A percentile compares a stretch with the other conserved stretches of the same genome.
Conservation (phyloP, 176 grass and related monocot species). For the Cenchrus fungigraminus region DNA sequence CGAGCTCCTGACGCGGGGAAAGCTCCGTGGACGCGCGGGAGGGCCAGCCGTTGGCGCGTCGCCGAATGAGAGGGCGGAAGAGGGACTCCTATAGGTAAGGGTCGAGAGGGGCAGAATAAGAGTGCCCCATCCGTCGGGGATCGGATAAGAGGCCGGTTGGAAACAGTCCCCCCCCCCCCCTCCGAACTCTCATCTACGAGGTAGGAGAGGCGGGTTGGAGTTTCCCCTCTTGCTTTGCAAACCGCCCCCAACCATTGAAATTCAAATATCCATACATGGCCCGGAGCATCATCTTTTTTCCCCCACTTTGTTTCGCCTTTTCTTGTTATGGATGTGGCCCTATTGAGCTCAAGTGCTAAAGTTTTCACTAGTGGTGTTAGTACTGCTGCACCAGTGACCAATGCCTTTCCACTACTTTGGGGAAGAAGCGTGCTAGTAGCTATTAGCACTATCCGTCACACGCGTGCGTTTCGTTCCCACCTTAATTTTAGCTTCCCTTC, state of each 20-base stretch:
- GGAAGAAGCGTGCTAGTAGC: neutral
- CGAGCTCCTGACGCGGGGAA: too few relatives aligned
- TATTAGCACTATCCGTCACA: neutral
- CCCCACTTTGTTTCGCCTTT: neutral
- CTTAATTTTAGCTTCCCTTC: neutral
- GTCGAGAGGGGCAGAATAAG: too few relatives aligned
- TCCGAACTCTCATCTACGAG: too few relatives aligned
- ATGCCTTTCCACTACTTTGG: neutral
- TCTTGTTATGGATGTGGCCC: neutral
- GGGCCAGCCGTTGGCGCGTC: too few relatives aligned
- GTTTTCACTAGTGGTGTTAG: neutral
- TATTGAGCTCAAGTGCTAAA: neutral
- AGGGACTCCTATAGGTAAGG: too few relatives aligned
- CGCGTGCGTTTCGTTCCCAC: neutral
- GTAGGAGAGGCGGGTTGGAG: too few relatives aligned
- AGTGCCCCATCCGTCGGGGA: too few relatives aligned
- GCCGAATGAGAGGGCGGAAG: too few relatives aligned
- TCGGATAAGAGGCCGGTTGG: too few relatives aligned
- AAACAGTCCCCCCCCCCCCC: too few relatives aligned
- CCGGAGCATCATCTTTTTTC: neutral
- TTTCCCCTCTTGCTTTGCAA: neutral
- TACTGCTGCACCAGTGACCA: neutral
- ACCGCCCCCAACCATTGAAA: slow-evolving; percentile 27
- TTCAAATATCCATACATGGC: neutral
- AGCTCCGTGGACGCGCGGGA: too few relatives aligned